Evolutionary conservation across 768 basidiomycete genomes (phyloP), one percentile per base, ranked within the genome.

Genomic region (Candolleomyces eurysporus): DNA sequence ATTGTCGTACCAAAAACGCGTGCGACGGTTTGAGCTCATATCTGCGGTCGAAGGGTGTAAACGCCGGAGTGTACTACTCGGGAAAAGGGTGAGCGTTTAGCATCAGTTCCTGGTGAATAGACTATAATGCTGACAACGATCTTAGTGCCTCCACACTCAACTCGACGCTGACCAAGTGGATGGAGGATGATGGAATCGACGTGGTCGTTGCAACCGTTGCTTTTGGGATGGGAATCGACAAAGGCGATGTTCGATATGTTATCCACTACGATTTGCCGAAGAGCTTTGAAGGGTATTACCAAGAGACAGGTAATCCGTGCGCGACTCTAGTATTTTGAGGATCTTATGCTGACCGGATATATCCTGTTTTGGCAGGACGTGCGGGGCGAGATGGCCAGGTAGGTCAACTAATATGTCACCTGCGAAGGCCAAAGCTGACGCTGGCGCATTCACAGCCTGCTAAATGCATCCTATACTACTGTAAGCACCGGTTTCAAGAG

Each of bases 171-270:
- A 81, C 77, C 59, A 75, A 79, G 13, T 90, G 83, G 89, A 72
- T 69, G 13, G 85, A 84, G 14, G 83, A 72, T 6, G 84, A 81
- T 11, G 66, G 79, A 22, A 78, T 89, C 3, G 89, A 92, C 59
- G 80, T 92, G 22, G 89, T 91, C 48, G 86, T 90, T 30, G 90
- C 90, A 10, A 91, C 91, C 0, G 84, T 94, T 54, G 92, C 92
- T 5, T 94, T 94, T 65, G 92, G 92, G 2, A 86, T 93, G 75
- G 92, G 92, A 1, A 93, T 94, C 49, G 91, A 94, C 69, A 94
- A 93, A 74, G 76, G 83, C 19, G 87, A 92, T 63, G 90, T 91
- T 57, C 81, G 89, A 85, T 86, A 68, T 21, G 73, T 48, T 26
- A 21, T 54, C 6, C 36, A 40, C 32, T 61, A 22, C 30, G 59